Percentiles rank a stretch among this genome's conserved stretches.
Conservation (phyloP, 192 early-diverging fungal genomes). For the Neocallimastix lanati region DNA sequence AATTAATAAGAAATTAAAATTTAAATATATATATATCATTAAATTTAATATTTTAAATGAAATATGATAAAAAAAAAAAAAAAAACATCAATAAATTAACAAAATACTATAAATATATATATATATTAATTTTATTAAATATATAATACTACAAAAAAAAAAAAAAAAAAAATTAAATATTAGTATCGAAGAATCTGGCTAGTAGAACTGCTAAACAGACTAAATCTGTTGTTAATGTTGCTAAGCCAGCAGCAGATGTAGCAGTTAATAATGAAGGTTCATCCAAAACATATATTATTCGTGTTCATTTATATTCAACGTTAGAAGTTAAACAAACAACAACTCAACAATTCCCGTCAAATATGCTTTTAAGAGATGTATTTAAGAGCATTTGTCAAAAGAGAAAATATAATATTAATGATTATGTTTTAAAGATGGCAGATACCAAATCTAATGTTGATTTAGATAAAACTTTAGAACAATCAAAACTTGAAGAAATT, state of each 20-base stretch:
- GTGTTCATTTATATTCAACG: constrained; percentile 41
- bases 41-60: no score
- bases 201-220: constrained; percentile 8
- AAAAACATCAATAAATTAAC: no score
- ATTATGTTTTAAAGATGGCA: constrained; percentile 74
- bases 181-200: background rate
- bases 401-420: constrained; percentile 61
- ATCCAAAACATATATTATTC: background rate
- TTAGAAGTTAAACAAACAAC: constrained; percentile 79
- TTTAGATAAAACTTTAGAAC: constrained; percentile 60
- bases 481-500: constrained; percentile 40
- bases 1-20: no score
- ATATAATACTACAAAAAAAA: no score
- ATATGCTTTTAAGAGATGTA: constrained; percentile 57
- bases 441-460: constrained; percentile 52
- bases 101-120: no score
- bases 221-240: background rate
- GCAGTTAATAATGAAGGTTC: background rate
- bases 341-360: constrained; percentile 54
- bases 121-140: no score
- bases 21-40: no score
- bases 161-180: no score
- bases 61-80: no score
- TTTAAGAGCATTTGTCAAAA: constrained; percentile 73
- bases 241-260: constrained; percentile 7